Conservation (phyloP, 495 filamentous ascomycete species). For the Aspergillus saccharolyticus region DNA sequence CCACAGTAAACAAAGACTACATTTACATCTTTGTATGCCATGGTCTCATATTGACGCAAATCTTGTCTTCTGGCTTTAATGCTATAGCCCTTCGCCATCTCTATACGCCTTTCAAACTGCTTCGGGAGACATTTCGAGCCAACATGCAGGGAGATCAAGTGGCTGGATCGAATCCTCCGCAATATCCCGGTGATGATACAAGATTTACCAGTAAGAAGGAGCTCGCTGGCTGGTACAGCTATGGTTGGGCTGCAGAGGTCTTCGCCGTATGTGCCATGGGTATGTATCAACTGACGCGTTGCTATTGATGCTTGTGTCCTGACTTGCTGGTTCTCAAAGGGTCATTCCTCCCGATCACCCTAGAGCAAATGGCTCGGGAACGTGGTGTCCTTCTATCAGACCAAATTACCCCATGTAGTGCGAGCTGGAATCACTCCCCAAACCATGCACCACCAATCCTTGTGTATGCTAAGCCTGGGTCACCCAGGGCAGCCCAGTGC, state of each 20-base stretch:
- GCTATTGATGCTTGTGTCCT: neutral
- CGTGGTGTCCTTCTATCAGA: constrained; percentile 79
- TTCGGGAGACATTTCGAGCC: constrained; percentile 3
- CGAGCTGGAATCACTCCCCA: constrained; percentile 36
- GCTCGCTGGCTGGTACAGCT: constrained; percentile 90
- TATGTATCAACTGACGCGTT: constrained; percentile 29
- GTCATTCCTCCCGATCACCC: constrained; percentile 93
- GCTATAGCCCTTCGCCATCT: neutral
- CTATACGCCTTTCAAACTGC: neutral
- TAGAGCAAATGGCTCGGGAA: constrained; percentile 90
- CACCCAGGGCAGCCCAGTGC: constrained; percentile 59
- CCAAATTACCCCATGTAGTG: constrained; percentile 62
- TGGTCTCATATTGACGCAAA: neutral
- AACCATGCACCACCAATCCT: constrained; percentile 23
- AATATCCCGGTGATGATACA: constrained; percentile 80
- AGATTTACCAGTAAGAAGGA: constrained; percentile 82
- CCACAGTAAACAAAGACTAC: neutral
- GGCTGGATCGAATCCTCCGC: constrained; percentile 20
- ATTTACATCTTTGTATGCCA: neutral
- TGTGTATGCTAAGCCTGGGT: constrained; percentile 20
- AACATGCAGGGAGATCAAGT: constrained; percentile 25
- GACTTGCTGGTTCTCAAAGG: constrained; percentile 41
- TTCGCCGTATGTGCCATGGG: constrained; percentile 90
- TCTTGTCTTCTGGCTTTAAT: neutral
- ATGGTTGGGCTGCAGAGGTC: constrained; percentile 96